Evolutionary conservation across 148 eudicot genomes (phyloP).

Genomic region (Rhododendron ovatum): DNA sequence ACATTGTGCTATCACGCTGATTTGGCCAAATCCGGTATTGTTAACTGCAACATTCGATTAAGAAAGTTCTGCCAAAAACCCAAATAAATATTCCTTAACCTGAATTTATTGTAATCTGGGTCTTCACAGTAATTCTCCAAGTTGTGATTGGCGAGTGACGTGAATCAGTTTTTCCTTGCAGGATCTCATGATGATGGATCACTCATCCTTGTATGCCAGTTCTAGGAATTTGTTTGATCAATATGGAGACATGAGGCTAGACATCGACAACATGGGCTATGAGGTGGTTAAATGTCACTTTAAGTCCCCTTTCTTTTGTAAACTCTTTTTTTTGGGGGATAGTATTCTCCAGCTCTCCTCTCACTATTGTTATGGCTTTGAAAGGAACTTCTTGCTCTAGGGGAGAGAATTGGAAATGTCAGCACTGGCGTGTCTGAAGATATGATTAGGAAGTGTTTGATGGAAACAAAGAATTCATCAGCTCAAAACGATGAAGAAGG

Average conservation of each 20-base stretch:
- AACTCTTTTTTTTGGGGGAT: background rate
- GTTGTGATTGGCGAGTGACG: background rate
- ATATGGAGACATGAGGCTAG: constrained; percentile 43
- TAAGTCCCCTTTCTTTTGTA: background rate
- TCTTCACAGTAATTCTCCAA: background rate
- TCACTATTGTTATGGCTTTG: constrained; percentile 2
- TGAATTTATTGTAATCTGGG: background rate
- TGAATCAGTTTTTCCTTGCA: constrained; percentile 4
- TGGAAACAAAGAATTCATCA: constrained; percentile 7
- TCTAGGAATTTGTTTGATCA: constrained; percentile 31
- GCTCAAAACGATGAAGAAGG: constrained; percentile 12
- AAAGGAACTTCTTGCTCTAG: constrained; percentile 46
- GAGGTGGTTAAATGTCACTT: constrained; percentile 24
- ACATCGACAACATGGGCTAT: constrained; percentile 44
- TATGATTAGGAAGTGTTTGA: constrained; percentile 21
- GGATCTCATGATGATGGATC: constrained; percentile 25
- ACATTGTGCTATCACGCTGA: background rate
- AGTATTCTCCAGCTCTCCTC: background rate
- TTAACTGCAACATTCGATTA: background rate
- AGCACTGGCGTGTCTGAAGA: constrained; percentile 38
- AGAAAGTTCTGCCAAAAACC: background rate
- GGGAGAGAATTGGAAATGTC: constrained; percentile 43
- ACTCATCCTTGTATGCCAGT: constrained; percentile 16
- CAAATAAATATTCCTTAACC: background rate
- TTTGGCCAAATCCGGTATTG: background rate